These are phyloP conservation scores for Rhodotorula sp. DNA, from an alignment of 1,284 basidiomycete genomes.

Conservation along the genomic window DNA sequence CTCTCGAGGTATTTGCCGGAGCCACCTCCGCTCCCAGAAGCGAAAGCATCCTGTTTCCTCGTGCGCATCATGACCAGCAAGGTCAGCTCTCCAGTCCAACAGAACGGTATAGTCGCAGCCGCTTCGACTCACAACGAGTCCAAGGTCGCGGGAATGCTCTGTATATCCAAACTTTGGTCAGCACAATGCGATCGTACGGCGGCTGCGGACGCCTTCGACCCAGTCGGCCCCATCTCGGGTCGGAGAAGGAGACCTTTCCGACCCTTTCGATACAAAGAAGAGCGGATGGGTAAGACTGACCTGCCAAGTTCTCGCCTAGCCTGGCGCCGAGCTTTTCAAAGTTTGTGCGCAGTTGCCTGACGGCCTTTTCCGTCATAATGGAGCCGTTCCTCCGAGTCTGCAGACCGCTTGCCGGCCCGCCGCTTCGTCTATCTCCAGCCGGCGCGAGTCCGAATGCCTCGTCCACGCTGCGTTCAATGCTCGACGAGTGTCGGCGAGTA, in stretches of 20 bases:
- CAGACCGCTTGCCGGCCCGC: too few species aligned
- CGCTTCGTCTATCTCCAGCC: too few species aligned
- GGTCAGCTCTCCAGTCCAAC: too few species aligned
- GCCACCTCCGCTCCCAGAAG: slow-evolving; percentile 32
- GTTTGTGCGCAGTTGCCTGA: slow-evolving; percentile 28
- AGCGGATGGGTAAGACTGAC: slow-evolving; percentile 6
- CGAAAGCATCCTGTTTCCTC: slow-evolving; percentile 32
- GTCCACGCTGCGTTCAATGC: background rate
- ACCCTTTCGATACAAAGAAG: too few species aligned
- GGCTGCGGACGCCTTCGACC: too few species aligned
- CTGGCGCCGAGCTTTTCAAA: slow-evolving; percentile 30
- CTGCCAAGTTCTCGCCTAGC: slow-evolving; percentile 38
- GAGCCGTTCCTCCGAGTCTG: too few species aligned
- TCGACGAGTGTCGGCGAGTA: background rate
- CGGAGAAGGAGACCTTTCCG: too few species aligned
- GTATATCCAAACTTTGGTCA: background rate
- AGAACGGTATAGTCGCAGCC: too few species aligned
- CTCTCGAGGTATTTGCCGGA: slow-evolving; percentile 44
- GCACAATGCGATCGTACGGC: background rate
- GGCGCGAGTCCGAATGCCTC: slow-evolving; percentile 18
- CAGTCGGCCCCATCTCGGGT: too few species aligned
- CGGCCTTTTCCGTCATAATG: slow-evolving; percentile 33
- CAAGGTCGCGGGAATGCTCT: slow-evolving; percentile 40
- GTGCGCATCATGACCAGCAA: too few species aligned
- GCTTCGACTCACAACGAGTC: slow-evolving; percentile 27